Evolutionary conservation across 108 stramenopile genomes (phyloP), one percentile per base, ranked within the genome.

Genomic region (Phaeodactylum tricornutum): DNA sequence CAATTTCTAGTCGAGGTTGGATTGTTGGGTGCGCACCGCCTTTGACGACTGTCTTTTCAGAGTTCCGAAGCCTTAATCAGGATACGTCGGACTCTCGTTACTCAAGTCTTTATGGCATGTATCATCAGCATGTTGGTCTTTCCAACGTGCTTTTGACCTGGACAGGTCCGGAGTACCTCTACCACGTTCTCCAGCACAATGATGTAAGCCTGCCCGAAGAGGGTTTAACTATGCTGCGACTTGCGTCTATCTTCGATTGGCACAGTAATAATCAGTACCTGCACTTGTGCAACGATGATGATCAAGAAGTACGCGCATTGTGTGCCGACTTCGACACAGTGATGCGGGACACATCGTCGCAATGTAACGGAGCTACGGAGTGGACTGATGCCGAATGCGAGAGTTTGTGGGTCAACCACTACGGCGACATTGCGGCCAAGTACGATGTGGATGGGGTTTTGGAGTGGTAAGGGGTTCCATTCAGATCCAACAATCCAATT

Each of bases 131-230:
- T 30, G 60, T 67, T 53, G 79, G 79, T 16, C 41, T 80, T 7
- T 66, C 64, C 8, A 69, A 66, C 41, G 74, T 71, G 8, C 19
- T 43, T 0, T 39, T 80, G 29, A 57, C 45, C 22, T 80, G 79
- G 79, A 63, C 72, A 20, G 68, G 75, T 17, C 45, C 48, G 8
- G 79, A 81, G 48, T 81, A 74, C 58, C 61, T 75, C 48, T 68
- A 76, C 29, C 36, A 58, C 30, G 66, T 81, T 45, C 47, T 81
- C 28, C 57, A 56, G 37, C 69, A 81, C 41, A 81, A 81, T 48
- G 28, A 36, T 24, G 43, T 58, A 23, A 23, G n/a, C 8, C 42
- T 81, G 4, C 79, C 79, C 0, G 50, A 61, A 20, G 74, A 75
- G 44, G 79, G 57, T 2, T 52, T 74, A 23, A 50, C 45, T 7